Conservation (phyloP, 73 alveolate species). For the Tetrahymena malaccensis region DNA sequence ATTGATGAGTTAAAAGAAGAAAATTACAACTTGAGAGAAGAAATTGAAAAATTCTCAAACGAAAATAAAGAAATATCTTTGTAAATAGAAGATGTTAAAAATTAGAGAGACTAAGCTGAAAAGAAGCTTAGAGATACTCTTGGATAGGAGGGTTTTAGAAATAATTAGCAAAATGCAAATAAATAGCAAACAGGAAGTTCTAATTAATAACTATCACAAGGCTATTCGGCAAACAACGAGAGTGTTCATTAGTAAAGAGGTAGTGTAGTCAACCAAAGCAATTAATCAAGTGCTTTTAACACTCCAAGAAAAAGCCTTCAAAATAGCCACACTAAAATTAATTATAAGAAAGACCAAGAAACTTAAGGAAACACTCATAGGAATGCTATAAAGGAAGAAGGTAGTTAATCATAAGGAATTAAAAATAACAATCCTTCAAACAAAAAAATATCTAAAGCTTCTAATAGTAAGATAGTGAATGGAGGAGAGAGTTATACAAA, state of each 20-base stretch:
- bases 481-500: not conserved
- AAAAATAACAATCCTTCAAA: not conserved
- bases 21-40: not conserved
- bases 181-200: not conserved
- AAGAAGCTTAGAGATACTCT: not conserved
- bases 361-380: not conserved
- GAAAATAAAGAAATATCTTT: not conserved
- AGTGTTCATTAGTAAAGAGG: not conserved
- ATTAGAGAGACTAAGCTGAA: not conserved
- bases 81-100: not conserved
- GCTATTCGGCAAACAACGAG: not conserved
- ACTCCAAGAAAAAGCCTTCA: not conserved
- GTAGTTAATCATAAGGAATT: not conserved
- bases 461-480: not conserved
- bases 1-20: not conserved
- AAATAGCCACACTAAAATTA: not conserved
- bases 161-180: not conserved
- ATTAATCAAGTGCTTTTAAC: not conserved
- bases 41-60: not conserved
- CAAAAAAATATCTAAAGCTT: not conserved
- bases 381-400: not conserved
- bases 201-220: not conserved
- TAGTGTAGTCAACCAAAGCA: not conserved
- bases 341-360: not conserved
- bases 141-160: not conserved